Conservation (phyloP, 2,329 filamentous ascomycete species). For the Trichoderma asperellum region DNA sequence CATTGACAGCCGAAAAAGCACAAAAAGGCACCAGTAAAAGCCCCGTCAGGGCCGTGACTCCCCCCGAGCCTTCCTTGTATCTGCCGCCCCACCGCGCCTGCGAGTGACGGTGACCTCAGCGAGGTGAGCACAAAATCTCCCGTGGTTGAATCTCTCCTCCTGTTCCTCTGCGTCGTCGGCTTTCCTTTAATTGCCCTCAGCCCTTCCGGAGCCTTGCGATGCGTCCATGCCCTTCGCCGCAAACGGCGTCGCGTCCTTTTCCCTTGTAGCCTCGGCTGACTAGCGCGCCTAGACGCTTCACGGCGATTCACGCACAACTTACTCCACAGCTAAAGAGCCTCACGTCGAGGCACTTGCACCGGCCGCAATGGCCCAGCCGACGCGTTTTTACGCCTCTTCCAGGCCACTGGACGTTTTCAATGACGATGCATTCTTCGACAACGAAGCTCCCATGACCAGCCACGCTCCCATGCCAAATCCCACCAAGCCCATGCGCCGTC, state of each 20-base stretch:
- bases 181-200: constrained; percentile 6
- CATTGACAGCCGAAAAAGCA: constrained; percentile 19
- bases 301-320: neutral
- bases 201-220: constrained; percentile 17
- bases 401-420: constrained; percentile 58
- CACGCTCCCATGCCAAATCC: constrained; percentile 60
- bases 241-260: constrained; percentile 22
- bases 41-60: constrained; percentile 25
- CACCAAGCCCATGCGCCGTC: constrained; percentile 52
- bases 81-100: constrained; percentile 26
- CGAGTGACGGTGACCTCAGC: constrained; percentile 28
- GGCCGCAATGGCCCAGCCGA: constrained; percentile 59
- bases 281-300: constrained; percentile 20
- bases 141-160: constrained; percentile 12
- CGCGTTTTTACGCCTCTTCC: constrained; percentile 50
- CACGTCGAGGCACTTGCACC: constrained; percentile 28
- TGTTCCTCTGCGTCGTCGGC: neutral
- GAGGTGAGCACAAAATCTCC: constrained; percentile 26
- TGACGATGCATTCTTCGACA: constrained; percentile 55
- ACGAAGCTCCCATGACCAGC: constrained; percentile 54
- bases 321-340: constrained; percentile 20
- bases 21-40: constrained; percentile 17
- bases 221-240: constrained; percentile 1
- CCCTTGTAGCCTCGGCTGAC: constrained; percentile 20
- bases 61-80: constrained; percentile 28